phyloP scores from a whole-genome alignment of 179 eudicot species.

The Patellifolia procumbens region DNA sequence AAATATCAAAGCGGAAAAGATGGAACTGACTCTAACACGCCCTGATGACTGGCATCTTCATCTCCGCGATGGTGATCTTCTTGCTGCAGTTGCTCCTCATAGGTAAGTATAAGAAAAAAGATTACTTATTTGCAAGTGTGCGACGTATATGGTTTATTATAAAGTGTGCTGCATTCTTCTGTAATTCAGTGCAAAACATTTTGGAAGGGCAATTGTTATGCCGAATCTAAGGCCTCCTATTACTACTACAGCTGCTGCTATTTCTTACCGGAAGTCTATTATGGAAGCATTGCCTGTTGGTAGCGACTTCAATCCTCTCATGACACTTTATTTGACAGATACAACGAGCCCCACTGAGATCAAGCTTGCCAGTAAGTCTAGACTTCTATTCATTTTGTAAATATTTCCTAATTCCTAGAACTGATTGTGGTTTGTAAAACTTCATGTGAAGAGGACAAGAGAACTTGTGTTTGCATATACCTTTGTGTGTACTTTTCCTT shows the following conservation, averaged over 20 bases:
- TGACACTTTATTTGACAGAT: slow-evolving; percentile 94
- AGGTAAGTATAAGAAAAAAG: slow-evolving; percentile 41
- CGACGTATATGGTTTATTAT: slow-evolving; percentile 11
- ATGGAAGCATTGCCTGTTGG: slow-evolving; percentile 66
- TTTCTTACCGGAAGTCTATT: slow-evolving; percentile 75
- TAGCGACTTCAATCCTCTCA: slow-evolving; percentile 66
- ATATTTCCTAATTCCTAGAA: neutral
- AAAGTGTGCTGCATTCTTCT: no score
- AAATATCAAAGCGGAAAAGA: slow-evolving; percentile 45
- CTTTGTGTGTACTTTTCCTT: neutral
- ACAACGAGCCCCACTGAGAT: slow-evolving; percentile 80
- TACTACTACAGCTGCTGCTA: slow-evolving; percentile 74
- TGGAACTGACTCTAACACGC: slow-evolving; percentile 76
- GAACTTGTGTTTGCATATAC: neutral
- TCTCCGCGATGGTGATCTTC: slow-evolving; percentile 94
- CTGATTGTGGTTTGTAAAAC: neutral
- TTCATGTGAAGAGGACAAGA: neutral
- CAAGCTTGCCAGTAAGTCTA: slow-evolving; percentile 33
- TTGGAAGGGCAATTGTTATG: no score
- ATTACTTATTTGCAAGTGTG: neutral
- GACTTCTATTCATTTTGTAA: neutral
- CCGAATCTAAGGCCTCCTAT: no score
- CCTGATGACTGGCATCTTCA: slow-evolving; percentile 99
- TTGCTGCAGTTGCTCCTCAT: slow-evolving; percentile 80
- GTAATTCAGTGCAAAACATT: no score